phyloP scores from a whole-genome alignment of 495 filamentous ascomycete species.

The Penicillium daleae region DNA sequence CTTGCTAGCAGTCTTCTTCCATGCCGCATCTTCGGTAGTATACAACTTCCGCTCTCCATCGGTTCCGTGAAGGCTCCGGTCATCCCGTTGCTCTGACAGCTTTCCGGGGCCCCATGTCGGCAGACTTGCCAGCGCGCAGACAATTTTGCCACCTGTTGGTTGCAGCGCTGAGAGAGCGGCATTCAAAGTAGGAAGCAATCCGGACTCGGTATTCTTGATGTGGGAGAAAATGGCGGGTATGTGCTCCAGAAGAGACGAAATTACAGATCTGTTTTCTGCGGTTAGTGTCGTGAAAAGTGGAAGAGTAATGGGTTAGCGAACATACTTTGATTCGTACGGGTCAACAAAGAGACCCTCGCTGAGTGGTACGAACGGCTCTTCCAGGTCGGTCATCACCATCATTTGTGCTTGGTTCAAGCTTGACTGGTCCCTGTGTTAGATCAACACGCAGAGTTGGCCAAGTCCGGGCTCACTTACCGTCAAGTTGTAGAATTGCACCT shows the following conservation, averaged over 20 bases:
- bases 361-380: constrained; percentile 94
- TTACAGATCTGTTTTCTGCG: constrained; percentile 56
- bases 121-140: constrained; percentile 81
- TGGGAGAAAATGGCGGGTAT: constrained; percentile 84
- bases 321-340: constrained; percentile 85
- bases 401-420: constrained; percentile 88
- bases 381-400: constrained; percentile 97
- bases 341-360: constrained; percentile 94
- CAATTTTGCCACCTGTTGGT: constrained; percentile 87
- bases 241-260: constrained; percentile 77
- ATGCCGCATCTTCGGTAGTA: constrained; percentile 83
- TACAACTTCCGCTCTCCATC: constrained; percentile 93
- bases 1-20: constrained; percentile 80
- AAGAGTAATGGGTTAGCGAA: not conserved
- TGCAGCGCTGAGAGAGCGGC: constrained; percentile 80
- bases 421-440: constrained; percentile 54
- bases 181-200: constrained; percentile 80
- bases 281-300: constrained; percentile 14
- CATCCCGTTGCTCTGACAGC: constrained; percentile 75
- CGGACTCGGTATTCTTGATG: constrained; percentile 86
- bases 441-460: not conserved
- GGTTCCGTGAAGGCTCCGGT: constrained; percentile 80
- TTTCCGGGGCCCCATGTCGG: constrained; percentile 90
- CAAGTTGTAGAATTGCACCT: constrained; percentile 97
- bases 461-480: constrained; percentile 57